phyloP scores from a whole-genome alignment of 202 grass and related monocot species.

The Tripidium arundinaceum region DNA sequence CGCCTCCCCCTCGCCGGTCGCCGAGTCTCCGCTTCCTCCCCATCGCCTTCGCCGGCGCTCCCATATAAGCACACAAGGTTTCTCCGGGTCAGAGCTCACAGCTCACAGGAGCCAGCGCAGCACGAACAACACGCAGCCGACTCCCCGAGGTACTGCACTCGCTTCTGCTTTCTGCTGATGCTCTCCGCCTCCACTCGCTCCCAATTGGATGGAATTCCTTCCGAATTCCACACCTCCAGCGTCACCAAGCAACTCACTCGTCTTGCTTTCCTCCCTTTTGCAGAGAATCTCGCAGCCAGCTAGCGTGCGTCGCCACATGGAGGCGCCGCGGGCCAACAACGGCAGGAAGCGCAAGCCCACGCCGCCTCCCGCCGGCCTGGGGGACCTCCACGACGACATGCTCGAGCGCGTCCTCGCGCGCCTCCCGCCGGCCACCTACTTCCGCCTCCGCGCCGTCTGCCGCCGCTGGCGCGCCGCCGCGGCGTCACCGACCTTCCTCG shows the following conservation, averaged over 20 bases:
- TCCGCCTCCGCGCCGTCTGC: constrained; percentile 67
- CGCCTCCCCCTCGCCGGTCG: not conserved
- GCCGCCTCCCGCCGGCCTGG: constrained; percentile 28
- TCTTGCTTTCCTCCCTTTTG: not conserved
- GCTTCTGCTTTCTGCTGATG: not conserved
- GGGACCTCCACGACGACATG: constrained; percentile 76
- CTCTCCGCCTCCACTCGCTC: not conserved
- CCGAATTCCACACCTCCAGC: not conserved
- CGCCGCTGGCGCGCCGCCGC: constrained; percentile 51
- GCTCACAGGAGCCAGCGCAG: no score
- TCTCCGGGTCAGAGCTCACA: not conserved
- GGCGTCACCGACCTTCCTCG: constrained; percentile 52
- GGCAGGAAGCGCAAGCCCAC: constrained; percentile 45
- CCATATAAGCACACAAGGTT: not conserved
- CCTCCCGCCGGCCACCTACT: constrained; percentile 65
- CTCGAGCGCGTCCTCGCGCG: constrained; percentile 73
- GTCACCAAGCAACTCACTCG: not conserved
- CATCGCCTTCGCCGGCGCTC: not conserved
- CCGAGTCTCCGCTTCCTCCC: constrained; percentile 6
- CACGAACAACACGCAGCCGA: not conserved
- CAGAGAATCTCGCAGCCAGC: not conserved
- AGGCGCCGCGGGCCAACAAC: not conserved
- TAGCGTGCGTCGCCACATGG: not conserved
- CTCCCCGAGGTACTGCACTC: constrained; percentile 21
- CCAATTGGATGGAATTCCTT: not conserved